phyloP scores from a whole-genome alignment of 768 basidiomycete species.

The Leccinum boreale region DNA sequence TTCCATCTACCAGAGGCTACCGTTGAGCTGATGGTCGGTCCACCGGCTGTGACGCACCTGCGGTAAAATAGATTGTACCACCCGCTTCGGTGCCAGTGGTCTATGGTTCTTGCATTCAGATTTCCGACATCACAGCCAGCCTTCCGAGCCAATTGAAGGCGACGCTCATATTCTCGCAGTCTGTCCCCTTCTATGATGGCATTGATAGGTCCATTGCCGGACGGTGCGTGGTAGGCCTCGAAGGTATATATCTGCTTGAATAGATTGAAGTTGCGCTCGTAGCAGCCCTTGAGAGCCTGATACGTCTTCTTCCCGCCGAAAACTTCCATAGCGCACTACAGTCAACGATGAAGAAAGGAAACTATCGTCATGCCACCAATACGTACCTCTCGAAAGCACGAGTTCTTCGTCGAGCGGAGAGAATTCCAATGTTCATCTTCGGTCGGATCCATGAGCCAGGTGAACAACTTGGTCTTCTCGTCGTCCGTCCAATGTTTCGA shows the following conservation, averaged over 20 bases:
- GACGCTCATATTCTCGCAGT: conserved; percentile 68
- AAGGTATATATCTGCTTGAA: conserved; percentile 82
- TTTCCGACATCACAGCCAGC: conserved; percentile 69
- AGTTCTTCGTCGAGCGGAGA: conserved; percentile 77
- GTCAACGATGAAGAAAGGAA: conserved; percentile 1
- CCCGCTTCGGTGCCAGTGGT: conserved; percentile 74
- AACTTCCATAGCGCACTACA: conserved; percentile 66
- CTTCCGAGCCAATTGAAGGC: conserved; percentile 62
- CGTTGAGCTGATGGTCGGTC: neutral
- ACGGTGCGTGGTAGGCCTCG: conserved; percentile 44
- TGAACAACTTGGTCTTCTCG: conserved; percentile 74
- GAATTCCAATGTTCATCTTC: conserved; percentile 79
- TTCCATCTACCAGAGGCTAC: conserved; percentile 48
- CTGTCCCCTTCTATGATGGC: conserved; percentile 58
- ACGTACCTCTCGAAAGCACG: conserved; percentile 72
- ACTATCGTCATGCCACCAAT: neutral
- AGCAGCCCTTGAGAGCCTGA: conserved; percentile 81
- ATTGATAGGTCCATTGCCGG: conserved; percentile 37
- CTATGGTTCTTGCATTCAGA: conserved; percentile 67
- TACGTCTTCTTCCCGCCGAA: conserved; percentile 79
- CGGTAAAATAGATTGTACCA: conserved; percentile 76
- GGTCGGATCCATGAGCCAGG: conserved; percentile 69
- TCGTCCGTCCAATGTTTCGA: conserved; percentile 87
- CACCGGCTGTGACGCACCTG: conserved; percentile 39
- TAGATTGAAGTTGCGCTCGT: conserved; percentile 79